These are phyloP conservation scores for grape (Vitis vinifera) DNA, from an alignment of 164 flowering plant genomes.

Conservation along the genomic window DNA sequence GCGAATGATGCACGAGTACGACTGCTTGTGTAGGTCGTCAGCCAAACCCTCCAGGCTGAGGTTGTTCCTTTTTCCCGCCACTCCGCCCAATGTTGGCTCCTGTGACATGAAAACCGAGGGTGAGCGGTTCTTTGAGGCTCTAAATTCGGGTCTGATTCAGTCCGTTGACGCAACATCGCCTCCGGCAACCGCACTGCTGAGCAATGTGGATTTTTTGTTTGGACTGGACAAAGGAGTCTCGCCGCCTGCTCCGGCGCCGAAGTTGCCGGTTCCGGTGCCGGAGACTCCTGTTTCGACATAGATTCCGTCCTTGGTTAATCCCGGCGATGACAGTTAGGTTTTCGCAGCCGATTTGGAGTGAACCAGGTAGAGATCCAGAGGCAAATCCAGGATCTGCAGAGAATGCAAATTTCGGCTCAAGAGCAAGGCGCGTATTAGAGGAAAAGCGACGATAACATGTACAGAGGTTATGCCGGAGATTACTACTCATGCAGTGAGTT, in stretches of 20 bases:
- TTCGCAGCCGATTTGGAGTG: constrained; percentile 29
- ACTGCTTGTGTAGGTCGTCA: no score
- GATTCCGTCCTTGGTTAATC: neutral
- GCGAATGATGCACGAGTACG: no score
- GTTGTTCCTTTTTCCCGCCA: no score
- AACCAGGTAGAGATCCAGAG: constrained; percentile 35
- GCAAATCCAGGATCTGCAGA: constrained; percentile 47
- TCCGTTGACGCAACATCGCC: neutral
- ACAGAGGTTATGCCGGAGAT: constrained; percentile 17
- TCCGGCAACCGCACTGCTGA: constrained; percentile 4
- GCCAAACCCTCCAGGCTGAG: no score
- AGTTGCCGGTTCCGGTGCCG: constrained; percentile 7
- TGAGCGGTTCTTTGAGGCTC: no score
- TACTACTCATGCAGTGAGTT: constrained; percentile 5
- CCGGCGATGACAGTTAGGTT: constrained; percentile 20
- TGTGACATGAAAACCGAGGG: no score
- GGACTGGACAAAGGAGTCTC: constrained; percentile 38
- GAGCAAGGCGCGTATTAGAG: constrained; percentile 23
- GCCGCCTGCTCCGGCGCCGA: constrained; percentile 16
- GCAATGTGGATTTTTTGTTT: constrained; percentile 45
- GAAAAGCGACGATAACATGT: constrained; percentile 30
- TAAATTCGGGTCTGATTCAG: no score
- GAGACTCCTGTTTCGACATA: constrained; percentile 14
- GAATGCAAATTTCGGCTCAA: constrained; percentile 35
- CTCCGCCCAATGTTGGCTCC: no score